Base-by-base conservation (phyloP, 176 grass and related monocot species). In the Bothriochloa decipiens region DNA sequence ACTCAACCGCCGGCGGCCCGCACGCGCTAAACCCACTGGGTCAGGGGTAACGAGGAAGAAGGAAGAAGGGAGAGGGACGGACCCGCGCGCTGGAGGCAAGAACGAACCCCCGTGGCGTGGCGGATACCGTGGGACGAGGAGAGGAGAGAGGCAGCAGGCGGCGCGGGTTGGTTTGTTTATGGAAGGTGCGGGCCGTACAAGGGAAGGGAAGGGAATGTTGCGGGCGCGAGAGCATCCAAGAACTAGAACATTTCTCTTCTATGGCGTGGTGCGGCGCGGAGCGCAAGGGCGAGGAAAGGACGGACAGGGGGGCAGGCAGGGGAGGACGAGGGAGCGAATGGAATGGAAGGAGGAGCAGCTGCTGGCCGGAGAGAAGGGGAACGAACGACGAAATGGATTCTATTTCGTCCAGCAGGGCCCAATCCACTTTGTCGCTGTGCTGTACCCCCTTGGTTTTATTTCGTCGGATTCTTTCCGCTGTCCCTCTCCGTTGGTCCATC, bases 221-320 rank as follows among this genome's bases (percentile, higher is more conserved):
- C 46, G 46, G 46, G 16, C 15, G 43, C 18, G 64, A 36, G 79
- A 22, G 84, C 67, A 83, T 87, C 80, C 88, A 83, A 75, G 84
- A 86, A 86, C 88, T 18, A 53, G 50, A 57, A 57, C 53, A 90
- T 86, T 86, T 90, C 75, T 58, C 3, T 82, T 77, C 67, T 35
- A 32, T 72, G 80, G 41, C 73, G 35, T 32, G 29, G 55, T 40
- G 66, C 10, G 80, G 68, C 58, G 46, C 68, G 39, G 68, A 9
- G 67, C 29, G 29, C 29, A 32, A 32, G 29, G 29, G 29, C 29
- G 29, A 32, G 29, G 29, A 32, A 32, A 32, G 29, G 29, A 32
- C 29, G 29, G n/a, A 7, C 33, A 18, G 6, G 8, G 22, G 53
- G 18, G 1, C 20, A 8, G 40, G 29, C 29, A 32, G 29, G 29